phyloP scores from a whole-genome alignment of 2,329 filamentous ascomycete genomes.

The Pseudogymnoascus sp. region DNA sequence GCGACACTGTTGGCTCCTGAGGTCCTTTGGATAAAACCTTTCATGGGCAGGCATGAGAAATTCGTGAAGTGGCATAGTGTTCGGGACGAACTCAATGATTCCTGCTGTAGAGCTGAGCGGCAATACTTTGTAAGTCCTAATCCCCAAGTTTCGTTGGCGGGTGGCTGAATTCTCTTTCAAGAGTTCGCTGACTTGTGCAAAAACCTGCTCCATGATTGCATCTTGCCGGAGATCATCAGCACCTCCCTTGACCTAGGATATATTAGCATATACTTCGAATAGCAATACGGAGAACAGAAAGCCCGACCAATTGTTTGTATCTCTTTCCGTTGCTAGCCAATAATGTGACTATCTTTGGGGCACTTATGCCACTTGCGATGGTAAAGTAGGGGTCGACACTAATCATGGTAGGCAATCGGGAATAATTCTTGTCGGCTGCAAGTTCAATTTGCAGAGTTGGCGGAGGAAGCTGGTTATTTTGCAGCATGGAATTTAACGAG shows the following conservation, averaged over 20 bases:
- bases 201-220: slow-evolving; percentile 98
- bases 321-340: slow-evolving; percentile 67
- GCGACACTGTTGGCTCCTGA: slow-evolving; percentile 67
- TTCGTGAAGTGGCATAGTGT: slow-evolving; percentile 86
- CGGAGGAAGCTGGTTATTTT: slow-evolving; percentile 67
- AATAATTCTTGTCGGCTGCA: slow-evolving; percentile 66
- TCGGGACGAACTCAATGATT: slow-evolving; percentile 92
- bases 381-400: slow-evolving; percentile 68
- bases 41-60: slow-evolving; percentile 88
- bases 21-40: slow-evolving; percentile 75
- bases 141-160: slow-evolving; percentile 78
- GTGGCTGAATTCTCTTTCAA: slow-evolving; percentile 80
- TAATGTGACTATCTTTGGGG: slow-evolving; percentile 86
- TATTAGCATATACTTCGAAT: slow-evolving; percentile 18
- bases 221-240: slow-evolving; percentile 96
- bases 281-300: slow-evolving; percentile 13
- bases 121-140: slow-evolving; percentile 94
- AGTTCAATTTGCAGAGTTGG: slow-evolving; percentile 82
- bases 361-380: slow-evolving; percentile 84
- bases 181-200: slow-evolving; percentile 87
- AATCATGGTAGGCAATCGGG: slow-evolving; percentile 62
- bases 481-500: slow-evolving; percentile 54
- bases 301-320: slow-evolving; percentile 73
- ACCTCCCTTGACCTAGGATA: slow-evolving; percentile 70
- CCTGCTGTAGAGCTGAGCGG: slow-evolving; percentile 79